Evolutionary conservation across 495 filamentous ascomycete genomes (phyloP).

Genomic region (Xylaria longipes): DNA sequence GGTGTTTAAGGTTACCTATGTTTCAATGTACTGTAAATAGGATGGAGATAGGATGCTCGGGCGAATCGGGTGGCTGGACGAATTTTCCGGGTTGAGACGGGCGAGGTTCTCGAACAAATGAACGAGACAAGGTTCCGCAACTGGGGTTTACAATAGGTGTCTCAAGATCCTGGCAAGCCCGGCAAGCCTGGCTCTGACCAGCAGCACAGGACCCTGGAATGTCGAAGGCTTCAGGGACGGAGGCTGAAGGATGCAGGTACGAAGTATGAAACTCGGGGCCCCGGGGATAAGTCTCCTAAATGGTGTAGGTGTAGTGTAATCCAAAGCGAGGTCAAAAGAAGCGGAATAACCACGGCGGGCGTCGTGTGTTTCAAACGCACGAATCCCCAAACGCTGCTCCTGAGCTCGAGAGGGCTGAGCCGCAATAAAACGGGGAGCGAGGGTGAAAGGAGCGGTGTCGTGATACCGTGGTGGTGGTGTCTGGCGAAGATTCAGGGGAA

Average conservation of each 20-base stretch:
- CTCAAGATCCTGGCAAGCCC: constrained; percentile 18
- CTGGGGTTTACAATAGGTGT: constrained; percentile 12
- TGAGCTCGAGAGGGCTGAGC: not conserved
- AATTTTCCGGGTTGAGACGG: constrained; percentile 16
- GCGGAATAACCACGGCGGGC: not conserved
- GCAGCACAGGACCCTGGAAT: not conserved
- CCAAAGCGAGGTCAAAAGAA: not conserved
- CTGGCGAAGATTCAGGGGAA: constrained; percentile 2
- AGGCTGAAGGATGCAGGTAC: constrained; percentile 21
- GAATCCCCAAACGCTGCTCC: not conserved
- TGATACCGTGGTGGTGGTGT: not conserved
- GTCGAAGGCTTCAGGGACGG: not conserved
- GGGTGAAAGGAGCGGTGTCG: not conserved
- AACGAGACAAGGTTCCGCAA: not conserved
- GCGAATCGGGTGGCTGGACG: constrained; percentile 9
- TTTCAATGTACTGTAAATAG: constrained; percentile 2
- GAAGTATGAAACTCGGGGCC: constrained; percentile 19
- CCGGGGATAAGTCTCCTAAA: not conserved
- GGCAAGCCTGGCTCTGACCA: constrained; percentile 2
- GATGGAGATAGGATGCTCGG: not conserved
- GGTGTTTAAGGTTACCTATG: not conserved
- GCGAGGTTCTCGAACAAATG: constrained; percentile 7
- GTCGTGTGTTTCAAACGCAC: not conserved
- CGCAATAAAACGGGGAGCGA: not conserved
- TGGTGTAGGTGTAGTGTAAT: too few relatives aligned